Conservation (phyloP, 176 grass and related monocot species). For the Rhipidocladum racemiflorum region DNA sequence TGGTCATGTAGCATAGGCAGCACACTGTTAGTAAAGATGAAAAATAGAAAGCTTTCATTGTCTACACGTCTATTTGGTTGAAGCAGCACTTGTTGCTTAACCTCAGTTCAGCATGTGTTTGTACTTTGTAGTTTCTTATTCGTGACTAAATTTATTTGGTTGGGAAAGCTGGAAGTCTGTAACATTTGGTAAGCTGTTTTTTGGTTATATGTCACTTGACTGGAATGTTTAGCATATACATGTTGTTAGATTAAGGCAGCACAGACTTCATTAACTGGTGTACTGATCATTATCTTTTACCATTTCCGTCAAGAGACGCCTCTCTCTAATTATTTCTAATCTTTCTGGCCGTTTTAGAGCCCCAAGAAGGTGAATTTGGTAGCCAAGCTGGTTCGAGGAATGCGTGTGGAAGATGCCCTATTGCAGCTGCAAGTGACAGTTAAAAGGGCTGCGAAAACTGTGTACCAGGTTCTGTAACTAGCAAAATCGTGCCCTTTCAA, state of each 20-base stretch:
- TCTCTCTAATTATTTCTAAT: not conserved
- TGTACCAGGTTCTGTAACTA: constrained; percentile 64
- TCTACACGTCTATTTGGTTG: not conserved
- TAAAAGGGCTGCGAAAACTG: constrained; percentile 81
- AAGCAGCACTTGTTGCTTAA: not conserved
- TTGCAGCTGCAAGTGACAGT: constrained; percentile 91
- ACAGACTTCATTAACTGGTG: not conserved
- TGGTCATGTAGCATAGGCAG: not conserved
- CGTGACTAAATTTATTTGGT: not conserved
- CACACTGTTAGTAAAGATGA: not conserved
- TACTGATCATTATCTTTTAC: not conserved
- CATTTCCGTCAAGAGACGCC: not conserved
- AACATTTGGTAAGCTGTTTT: not conserved
- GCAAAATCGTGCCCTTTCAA: not conserved
- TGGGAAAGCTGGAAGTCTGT: not conserved
- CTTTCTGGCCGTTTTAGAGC: constrained; percentile 52
- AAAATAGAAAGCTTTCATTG: not conserved
- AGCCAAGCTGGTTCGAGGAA: constrained; percentile 74
- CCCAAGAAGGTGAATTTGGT: constrained; percentile 98
- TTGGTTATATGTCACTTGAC: not conserved
- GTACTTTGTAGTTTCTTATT: not conserved
- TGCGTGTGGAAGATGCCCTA: constrained; percentile 87
- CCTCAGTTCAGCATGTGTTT: not conserved
- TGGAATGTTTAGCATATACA: not conserved
- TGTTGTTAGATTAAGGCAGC: not conserved